These are phyloP conservation scores for Cryphonectria radicalis DNA, from an alignment of 2,329 filamentous ascomycete genomes.

Conservation along the genomic window DNA sequence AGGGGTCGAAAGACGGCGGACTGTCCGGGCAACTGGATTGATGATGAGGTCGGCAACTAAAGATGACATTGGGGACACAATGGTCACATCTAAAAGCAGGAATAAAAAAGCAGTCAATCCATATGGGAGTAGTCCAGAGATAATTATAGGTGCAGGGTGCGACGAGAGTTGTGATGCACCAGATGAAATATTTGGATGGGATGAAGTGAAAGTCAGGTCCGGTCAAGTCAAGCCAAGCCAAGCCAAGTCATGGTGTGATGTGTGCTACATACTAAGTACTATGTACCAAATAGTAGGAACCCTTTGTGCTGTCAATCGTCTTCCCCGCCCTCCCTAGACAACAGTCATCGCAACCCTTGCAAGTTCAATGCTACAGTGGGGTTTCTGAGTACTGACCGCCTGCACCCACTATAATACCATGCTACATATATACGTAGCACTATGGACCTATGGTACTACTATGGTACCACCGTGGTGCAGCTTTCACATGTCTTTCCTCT, in stretches of 20 bases:
- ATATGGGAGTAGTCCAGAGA: not conserved
- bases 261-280: too few species aligned
- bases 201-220: not conserved
- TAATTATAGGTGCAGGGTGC: not conserved
- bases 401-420: not conserved
- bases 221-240: not conserved
- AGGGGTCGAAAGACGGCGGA: slow-evolving; percentile 57
- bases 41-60: slow-evolving; percentile 68
- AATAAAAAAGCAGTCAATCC: not conserved
- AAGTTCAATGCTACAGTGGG: not conserved
- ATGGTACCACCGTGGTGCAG: not conserved
- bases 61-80: slow-evolving; percentile 55
- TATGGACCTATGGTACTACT: not conserved
- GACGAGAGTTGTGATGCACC: not conserved
- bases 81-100: slow-evolving; percentile 5
- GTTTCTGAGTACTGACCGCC: not conserved
- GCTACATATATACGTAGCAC: not conserved
- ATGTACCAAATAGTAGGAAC: not conserved
- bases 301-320: not conserved
- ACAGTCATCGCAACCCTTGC: not conserved
- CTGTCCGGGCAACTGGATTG: slow-evolving; percentile 68
- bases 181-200: not conserved
- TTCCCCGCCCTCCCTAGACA: not conserved
- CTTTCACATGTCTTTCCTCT: not conserved
- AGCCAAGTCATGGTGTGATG: slow-evolving; percentile 4